phyloP scores from a whole-genome alignment of 1,139 yeast genomes.

The Suhomyces bribrorum region DNA sequence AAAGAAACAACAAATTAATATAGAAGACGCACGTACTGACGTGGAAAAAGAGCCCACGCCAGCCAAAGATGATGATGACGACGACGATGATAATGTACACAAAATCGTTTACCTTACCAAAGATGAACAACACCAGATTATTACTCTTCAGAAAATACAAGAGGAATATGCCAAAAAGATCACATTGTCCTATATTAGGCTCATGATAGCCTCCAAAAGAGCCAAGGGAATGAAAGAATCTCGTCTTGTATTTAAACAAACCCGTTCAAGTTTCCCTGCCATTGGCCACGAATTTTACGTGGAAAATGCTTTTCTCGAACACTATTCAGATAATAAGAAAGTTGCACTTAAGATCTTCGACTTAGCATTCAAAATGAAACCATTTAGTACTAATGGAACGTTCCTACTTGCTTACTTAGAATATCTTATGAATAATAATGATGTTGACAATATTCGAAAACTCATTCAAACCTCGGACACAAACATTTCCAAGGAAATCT shows the following conservation, averaged over 20 bases:
- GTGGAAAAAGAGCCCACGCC: conserved; percentile 8
- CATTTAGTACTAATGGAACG: conserved; percentile 56
- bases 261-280: conserved; percentile 48
- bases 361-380: conserved; percentile 60
- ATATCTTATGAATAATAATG: conserved; percentile 70
- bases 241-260: conserved; percentile 63
- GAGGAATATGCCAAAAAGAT: conserved; percentile 36
- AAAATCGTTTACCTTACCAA: conserved; percentile 22
- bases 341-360: conserved; percentile 80
- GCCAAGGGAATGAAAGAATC: conserved; percentile 71
- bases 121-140: conserved; percentile 29
- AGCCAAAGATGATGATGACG: conserved; percentile 16
- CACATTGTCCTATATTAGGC: conserved; percentile 54
- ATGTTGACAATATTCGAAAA: conserved; percentile 79
- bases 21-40: conserved; percentile 16
- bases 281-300: conserved; percentile 76
- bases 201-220: conserved; percentile 63
- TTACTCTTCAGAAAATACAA: conserved; percentile 22
- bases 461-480: conserved; percentile 64
- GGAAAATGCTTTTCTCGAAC: conserved; percentile 83
- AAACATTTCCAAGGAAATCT: conserved; percentile 39
- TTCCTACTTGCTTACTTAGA: conserved; percentile 72
- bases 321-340: conserved; percentile 61
- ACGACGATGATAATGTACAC: conserved; percentile 17
- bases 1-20: conserved; percentile 10